Evolutionary conservation across 371 early-diverging fungal species (phyloP), one percentile per base, ranked within the genome.

Genomic region (Actinomucor elegans): DNA sequence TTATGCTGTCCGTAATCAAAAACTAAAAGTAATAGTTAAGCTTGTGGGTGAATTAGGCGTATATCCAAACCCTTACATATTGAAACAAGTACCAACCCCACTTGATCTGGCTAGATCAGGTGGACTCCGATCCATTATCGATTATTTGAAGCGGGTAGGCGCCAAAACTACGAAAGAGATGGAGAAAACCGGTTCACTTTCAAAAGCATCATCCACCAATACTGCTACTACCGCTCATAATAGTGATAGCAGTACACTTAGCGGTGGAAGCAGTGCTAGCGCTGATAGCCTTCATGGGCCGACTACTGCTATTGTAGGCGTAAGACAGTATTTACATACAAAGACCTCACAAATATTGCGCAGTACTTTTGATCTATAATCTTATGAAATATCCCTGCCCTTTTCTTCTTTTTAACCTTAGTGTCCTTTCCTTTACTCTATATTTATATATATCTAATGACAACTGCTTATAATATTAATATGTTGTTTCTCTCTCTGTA

Each of bases 81-180:
- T 36, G 11, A 71, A 71, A 21, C 55, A 62, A 18, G 65, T 64
- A 3, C 64, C 58, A 12, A 75, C 75, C 9, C 75, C 75, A 15
- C 52, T 71, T 10, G 75, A 75, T 28, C 43, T 71, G 2, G 75
- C 75, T 7, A 68, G 59, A 52, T 57, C 63, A 7, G 63, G 64
- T 8, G 67, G 66, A 4, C 42, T 65, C 9, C 59, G 54, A n/a
- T 1, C 56, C 2, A 69, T 75, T 45, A 55, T 46, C 6, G 61
- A 66, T 1, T 65, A 63, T 45, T 55, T 75, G 0, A 49, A 52
- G n/a, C 27, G 48, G 8, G 42, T 36, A 15, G 75, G 75, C 4
- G 75, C 59, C 14, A 71, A 75, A 26, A 69, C 72, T 0, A 61
- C 67, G 26, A 71, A 69, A 32, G 72, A 75, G 50, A 69, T 75